phyloP scores from a whole-genome alignment of 768 basidiomycete genomes.

The Russula earlei region DNA sequence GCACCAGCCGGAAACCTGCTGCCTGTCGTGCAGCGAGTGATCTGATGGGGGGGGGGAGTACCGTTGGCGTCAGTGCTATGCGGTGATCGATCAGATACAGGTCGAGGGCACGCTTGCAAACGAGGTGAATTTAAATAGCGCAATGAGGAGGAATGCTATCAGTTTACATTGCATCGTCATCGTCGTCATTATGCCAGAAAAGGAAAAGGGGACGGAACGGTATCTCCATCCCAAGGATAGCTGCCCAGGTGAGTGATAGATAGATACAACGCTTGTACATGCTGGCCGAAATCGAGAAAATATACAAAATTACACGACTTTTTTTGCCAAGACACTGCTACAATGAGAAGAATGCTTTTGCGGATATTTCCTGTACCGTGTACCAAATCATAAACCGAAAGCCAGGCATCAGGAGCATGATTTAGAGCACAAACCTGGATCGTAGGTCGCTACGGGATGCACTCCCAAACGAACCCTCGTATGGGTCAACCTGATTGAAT shows the following conservation, averaged over 20 bases:
- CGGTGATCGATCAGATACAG: too few relatives aligned
- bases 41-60: neutral
- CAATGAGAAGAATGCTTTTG: slow-evolving; percentile 4
- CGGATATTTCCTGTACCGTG: neutral
- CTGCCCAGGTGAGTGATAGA: slow-evolving; percentile 10
- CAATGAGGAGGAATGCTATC: slow-evolving; percentile 7
- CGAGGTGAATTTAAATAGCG: slow-evolving; percentile 8
- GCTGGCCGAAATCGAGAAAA: slow-evolving; percentile 2
- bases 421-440: slow-evolving; percentile 8
- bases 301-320: slow-evolving; percentile 11
- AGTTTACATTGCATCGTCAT: slow-evolving; percentile 12
- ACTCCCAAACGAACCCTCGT: neutral
- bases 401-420: neutral
- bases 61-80: neutral
- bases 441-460: neutral
- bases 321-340: slow-evolving; percentile 6
- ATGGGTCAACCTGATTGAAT: neutral
- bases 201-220: neutral
- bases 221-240: neutral
- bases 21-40: neutral
- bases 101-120: too few relatives aligned
- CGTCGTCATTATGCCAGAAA: neutral
- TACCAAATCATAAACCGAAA: neutral
- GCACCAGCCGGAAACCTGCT: neutral
- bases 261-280: slow-evolving; percentile 16